These are phyloP conservation scores for Monilinia laxa DNA, from an alignment of 2,329 filamentous ascomycete species.

Conservation along the genomic window DNA sequence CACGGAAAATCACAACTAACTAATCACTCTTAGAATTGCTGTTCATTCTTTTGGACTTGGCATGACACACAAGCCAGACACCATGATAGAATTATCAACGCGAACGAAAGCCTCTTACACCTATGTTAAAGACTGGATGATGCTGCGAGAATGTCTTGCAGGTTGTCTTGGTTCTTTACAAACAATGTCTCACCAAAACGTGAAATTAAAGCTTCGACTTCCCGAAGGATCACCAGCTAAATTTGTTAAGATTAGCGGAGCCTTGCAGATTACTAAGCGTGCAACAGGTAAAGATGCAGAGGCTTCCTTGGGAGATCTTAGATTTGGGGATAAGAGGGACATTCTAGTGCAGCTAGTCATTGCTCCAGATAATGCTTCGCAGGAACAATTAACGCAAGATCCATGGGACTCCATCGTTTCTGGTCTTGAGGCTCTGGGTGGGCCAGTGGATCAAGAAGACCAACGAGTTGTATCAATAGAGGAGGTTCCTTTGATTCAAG, in stretches of 20 bases:
- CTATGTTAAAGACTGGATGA: constrained; percentile 99
- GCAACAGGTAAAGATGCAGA: constrained; percentile 94
- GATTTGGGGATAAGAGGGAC: constrained; percentile 93
- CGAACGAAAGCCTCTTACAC: constrained; percentile 96
- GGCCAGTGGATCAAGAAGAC: constrained; percentile 81
- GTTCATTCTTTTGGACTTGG: constrained; percentile 97
- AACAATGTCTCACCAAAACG: constrained; percentile 95
- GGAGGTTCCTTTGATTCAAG: constrained; percentile 92
- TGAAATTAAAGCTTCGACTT: constrained; percentile 88
- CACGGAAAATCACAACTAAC: constrained; percentile 32
- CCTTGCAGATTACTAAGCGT: constrained; percentile 92
- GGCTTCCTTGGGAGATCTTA: constrained; percentile 83
- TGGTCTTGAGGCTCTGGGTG: constrained; percentile 87
- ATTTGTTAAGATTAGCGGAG: constrained; percentile 97
- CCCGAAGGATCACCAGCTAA: constrained; percentile 97
- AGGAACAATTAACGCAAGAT: constrained; percentile 84
- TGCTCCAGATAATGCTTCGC: constrained; percentile 74
- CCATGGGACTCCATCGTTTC: constrained; percentile 98
- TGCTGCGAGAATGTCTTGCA: constrained; percentile 93
- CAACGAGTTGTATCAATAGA: constrained; percentile 83
- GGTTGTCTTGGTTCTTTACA: constrained; percentile 91
- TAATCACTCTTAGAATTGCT: constrained; percentile 61
- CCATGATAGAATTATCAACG: constrained; percentile 95
- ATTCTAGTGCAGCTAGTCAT: constrained; percentile 94
- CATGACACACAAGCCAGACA: constrained; percentile 96